Evolutionary conservation across 2,329 filamentous ascomycete genomes (phyloP), one percentile per base, ranked within the genome.

Genomic region (Penicillium nordicum): DNA sequence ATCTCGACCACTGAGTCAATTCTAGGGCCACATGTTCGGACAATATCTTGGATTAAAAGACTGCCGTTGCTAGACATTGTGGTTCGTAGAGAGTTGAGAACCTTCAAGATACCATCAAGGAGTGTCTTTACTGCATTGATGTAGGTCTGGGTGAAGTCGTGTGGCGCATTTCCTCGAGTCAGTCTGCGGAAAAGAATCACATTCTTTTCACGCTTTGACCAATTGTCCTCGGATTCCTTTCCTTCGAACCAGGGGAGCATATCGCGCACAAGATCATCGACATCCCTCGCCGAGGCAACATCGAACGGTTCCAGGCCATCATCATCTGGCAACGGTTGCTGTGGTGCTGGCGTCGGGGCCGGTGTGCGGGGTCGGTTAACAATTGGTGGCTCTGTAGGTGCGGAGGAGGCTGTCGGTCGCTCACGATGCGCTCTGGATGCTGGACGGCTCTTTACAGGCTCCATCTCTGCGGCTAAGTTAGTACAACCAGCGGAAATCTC

Each of bases 1-100:
- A 97, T 84, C 74, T 97, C 93, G 8, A 94, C 88, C 86, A 96
- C 89, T 11, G 88, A 84, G 67, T 97, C 93, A 67, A 97, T 86
- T 40, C 82, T 88, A 1, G 90, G 82, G 0, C 92, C 92, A 44
- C 90, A 86, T 9, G 83, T 85, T 63, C 82, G 84, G 18, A 91
- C 91, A 29, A 96, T 79, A 61, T 97, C 93, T 70, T 97, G 92
- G 30, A 97, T 81, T 46, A 96, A 77, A 61, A 84, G 84, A 69
- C 91, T 96, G 10, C 88, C 92, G 67, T 94, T 91, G 60, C 92
- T 92, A 10, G 90, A 93, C 64, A 97, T 79, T 67, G 92, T 97
- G 2, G 93, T 97, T 67, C 93, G 84, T 40, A 97, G 78, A 0
- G 93, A 96, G 67, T 82, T 90, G 38, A 89, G 80, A 2, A 88